These are phyloP conservation scores for Barnettozyma pratensis DNA, from an alignment of 805 yeast species.

Conservation along the genomic window DNA sequence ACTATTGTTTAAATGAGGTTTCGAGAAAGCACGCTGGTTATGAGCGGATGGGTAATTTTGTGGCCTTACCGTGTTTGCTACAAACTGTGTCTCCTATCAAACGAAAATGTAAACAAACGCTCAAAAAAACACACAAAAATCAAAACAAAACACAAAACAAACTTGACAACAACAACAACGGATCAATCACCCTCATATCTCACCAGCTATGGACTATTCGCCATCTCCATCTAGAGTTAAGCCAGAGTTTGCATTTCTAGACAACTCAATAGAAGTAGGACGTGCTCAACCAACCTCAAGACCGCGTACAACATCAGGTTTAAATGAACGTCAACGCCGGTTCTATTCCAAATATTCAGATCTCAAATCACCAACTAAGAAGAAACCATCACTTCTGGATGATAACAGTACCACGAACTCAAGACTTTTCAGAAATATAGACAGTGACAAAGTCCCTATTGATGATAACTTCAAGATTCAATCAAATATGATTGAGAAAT, in stretches of 20 bases:
- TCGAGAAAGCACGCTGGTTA: background rate
- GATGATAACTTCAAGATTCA: conserved; percentile 31
- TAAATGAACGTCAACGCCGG: conserved; percentile 15
- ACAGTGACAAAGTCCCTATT: conserved; percentile 13
- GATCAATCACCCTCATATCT: background rate
- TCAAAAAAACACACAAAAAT: background rate
- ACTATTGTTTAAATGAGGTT: background rate
- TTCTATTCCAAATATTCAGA: conserved; percentile 20
- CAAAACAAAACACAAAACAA: background rate
- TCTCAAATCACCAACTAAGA: conserved; percentile 19
- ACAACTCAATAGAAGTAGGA: conserved; percentile 21
- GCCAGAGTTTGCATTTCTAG: conserved; percentile 20
- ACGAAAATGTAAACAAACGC: conserved; percentile 2
- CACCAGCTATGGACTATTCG: conserved; percentile 21
- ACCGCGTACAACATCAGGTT: conserved; percentile 3
- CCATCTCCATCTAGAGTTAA: conserved; percentile 22
- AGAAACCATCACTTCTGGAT: background rate
- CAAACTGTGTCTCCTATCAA: background rate
- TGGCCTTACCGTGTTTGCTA: too few relatives aligned
- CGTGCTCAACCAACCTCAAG: conserved; percentile 11
- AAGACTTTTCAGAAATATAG: conserved; percentile 19
- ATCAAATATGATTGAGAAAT: conserved; percentile 33
- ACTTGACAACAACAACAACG: background rate
- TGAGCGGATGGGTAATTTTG: background rate
- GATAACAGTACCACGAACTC: conserved; percentile 16